Conservation (phyloP, 2,329 filamentous ascomycete genomes). For the Paracamarosporium sp. region DNA sequence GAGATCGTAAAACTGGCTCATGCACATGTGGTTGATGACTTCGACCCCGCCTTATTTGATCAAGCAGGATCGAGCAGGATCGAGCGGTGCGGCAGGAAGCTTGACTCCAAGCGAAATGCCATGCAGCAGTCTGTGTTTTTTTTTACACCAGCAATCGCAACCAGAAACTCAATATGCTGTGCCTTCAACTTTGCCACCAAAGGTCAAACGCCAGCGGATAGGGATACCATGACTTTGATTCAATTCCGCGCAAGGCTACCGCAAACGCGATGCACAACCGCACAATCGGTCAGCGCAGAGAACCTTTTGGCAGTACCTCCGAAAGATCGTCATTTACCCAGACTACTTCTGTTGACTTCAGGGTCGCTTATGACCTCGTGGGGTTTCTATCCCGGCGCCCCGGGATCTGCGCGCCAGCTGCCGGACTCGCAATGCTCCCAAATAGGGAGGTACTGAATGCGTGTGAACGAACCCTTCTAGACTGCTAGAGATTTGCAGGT, state of each 20-base stretch:
- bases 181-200: not conserved
- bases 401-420: not conserved
- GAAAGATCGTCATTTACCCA: conserved; percentile 5
- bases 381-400: not conserved
- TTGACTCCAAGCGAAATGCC: not conserved
- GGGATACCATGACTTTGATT: not conserved
- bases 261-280: not conserved
- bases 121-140: not conserved
- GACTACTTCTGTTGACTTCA: not conserved
- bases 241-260: not conserved
- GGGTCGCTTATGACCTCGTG: not conserved
- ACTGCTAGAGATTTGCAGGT: not conserved
- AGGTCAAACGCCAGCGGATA: not conserved
- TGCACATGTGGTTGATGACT: too few relatives aligned
- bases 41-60: too few relatives aligned
- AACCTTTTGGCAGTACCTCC: not conserved
- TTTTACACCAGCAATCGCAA: not conserved
- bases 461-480: not conserved
- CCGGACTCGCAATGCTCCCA: not conserved
- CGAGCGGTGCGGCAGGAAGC: not conserved
- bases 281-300: not conserved
- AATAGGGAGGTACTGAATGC: not conserved
- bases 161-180: not conserved
- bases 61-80: not conserved
- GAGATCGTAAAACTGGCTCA: too few relatives aligned